A percentile compares a stretch with the other conserved stretches of the same genome.
These are phyloP conservation scores for Aspergillus affinis DNA, from an alignment of 495 filamentous ascomycete species.

Conservation along the genomic window DNA sequence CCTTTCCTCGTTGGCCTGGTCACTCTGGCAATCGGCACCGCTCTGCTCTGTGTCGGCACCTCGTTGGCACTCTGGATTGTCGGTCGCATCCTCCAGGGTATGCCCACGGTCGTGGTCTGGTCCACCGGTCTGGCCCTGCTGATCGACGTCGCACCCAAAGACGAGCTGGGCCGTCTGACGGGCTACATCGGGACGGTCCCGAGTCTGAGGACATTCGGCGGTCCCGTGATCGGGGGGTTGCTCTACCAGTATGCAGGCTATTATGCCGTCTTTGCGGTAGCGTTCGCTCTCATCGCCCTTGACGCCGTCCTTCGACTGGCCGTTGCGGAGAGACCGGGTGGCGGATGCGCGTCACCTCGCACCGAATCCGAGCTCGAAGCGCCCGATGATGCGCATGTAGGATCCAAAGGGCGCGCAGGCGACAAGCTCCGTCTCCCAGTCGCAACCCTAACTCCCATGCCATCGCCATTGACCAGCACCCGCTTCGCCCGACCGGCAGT, in stretches of 20 bases:
- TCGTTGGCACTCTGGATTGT: slow-evolving; percentile 63
- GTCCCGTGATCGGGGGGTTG: slow-evolving; percentile 75
- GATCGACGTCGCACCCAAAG: slow-evolving; percentile 74
- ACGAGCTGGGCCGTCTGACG: slow-evolving; percentile 67
- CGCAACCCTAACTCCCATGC: no score
- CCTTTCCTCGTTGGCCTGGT: slow-evolving; percentile 72
- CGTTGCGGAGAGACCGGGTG: slow-evolving; percentile 76
- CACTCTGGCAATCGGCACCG: slow-evolving; percentile 65
- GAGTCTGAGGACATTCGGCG: slow-evolving; percentile 65
- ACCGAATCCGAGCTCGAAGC: slow-evolving; percentile 16
- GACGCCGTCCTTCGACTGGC: slow-evolving; percentile 68
- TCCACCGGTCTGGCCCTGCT: slow-evolving; percentile 71
- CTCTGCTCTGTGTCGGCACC: slow-evolving; percentile 75
- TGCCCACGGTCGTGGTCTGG: slow-evolving; percentile 79
- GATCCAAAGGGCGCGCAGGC: no score
- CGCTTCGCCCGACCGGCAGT: no score
- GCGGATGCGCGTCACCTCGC: slow-evolving; percentile 54
- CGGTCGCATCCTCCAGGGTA: slow-evolving; percentile 74
- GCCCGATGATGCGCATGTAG: no score
- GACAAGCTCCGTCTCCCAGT: no score
- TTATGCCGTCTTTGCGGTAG: slow-evolving; percentile 70
- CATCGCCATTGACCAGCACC: no score
- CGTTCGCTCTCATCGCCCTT: slow-evolving; percentile 65
- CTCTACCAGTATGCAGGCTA: slow-evolving; percentile 73
- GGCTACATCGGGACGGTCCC: slow-evolving; percentile 72